Base-by-base conservation (phyloP, 2,329 filamentous ascomycete genomes). In the Claviceps sp. region DNA sequence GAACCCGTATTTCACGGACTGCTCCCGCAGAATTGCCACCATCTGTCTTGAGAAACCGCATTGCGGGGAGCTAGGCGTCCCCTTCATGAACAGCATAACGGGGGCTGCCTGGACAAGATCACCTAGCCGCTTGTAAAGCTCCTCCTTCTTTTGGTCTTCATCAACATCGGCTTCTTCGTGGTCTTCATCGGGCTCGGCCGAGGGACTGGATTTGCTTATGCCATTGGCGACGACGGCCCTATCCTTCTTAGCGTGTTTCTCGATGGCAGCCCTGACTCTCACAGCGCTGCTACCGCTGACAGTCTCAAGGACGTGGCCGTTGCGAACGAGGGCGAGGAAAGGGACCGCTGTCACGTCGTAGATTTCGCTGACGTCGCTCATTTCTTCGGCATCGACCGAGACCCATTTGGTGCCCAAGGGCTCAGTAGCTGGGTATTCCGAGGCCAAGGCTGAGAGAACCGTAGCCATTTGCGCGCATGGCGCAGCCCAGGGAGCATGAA, bases 51-150 rank as follows among this genome's bases (percentile, higher is more conserved):
- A 95, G 71, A 98, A 98, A 2, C 93, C 89, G 63, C 90, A 95
- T 68, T 95, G 87, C 1, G 89, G 89, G 36, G 81, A 78, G 58
- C 83, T 87, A 0, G 89, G 89, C 2, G 88, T 94, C n/a, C 89
- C 90, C 73, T 95, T 95, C 89, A 95, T 95, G 70, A 98, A 98
- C 30, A 98, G 75, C 93, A 98, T 98, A 36, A 98, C 90, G 0
- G 90, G 89, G 36, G 93, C 91, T 5, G 93, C 93, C 72, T 91
- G 95, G 59, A 97, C 91, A 38, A 98, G 77, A 60, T 94, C 87
- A 20, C 71, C 78, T 40, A 98, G 74, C 36, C 91, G 78, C 67
- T 85, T 83, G 68, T 89, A 83, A 51, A 98, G 72, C 58, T 94
- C 89, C 66, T 96, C 88, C 71, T 91, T 91, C 48, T 78, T 77